These are phyloP conservation scores for Pseudisothecium myosuroides DNA, from an alignment of 225 moss, liverwort and hornwort species.

Conservation along the genomic window DNA sequence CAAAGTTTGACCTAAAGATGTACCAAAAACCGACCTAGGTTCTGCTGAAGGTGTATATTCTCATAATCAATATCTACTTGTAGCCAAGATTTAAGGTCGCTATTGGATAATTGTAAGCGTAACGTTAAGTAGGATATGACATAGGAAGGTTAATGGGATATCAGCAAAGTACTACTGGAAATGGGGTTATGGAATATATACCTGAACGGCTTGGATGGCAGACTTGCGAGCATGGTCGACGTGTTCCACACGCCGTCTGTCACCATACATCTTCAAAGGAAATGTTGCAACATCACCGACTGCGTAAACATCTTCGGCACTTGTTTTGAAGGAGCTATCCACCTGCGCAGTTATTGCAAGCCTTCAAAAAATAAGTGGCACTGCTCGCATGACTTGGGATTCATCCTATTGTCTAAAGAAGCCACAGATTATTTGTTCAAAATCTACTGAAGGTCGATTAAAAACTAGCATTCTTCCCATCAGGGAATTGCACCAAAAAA, in stretches of 20 bases:
- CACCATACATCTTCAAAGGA: conserved; percentile 63
- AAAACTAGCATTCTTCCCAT: not conserved
- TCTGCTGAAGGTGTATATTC: no score
- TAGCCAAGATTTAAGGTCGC: not conserved
- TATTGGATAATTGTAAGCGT: not conserved
- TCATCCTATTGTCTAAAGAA: not conserved
- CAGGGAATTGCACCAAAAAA: not conserved
- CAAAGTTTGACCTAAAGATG: not conserved
- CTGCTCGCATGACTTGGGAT: not conserved
- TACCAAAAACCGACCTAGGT: not conserved
- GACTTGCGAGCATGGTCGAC: conserved; percentile 93
- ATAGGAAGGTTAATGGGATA: not conserved
- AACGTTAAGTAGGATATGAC: not conserved
- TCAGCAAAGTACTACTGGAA: not conserved
- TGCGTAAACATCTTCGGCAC: conserved; percentile 69
- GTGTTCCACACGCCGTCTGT: conserved; percentile 76
- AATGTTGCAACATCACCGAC: conserved; percentile 84
- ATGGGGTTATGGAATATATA: not conserved
- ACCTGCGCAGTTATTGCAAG: conserved; percentile 28
- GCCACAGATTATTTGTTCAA: not conserved
- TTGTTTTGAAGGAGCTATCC: conserved; percentile 65
- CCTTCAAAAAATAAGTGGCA: not conserved
- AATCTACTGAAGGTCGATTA: not conserved
- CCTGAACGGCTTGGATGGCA: conserved; percentile 86
- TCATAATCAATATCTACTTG: not conserved